Evolutionary conservation across 805 yeast genomes (phyloP).

Genomic region (Lipomyces mesembrius): DNA sequence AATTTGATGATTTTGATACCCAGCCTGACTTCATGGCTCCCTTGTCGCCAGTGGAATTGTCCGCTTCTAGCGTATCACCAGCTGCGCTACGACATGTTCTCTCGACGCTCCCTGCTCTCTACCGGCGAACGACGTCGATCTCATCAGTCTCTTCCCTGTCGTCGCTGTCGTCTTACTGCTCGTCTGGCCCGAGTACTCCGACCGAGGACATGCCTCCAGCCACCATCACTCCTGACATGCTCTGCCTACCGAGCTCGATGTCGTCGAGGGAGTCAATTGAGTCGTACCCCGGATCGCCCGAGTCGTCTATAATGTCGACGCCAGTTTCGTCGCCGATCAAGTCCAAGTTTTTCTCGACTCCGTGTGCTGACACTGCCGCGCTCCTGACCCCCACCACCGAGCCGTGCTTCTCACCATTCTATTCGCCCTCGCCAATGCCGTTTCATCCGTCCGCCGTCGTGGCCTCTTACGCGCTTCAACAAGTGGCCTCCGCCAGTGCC

Average conservation of each 20-base stretch:
- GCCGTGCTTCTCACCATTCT: conserved; percentile 26
- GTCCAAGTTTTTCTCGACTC: conserved; percentile 19
- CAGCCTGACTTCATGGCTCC: background rate
- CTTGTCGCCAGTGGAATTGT: background rate
- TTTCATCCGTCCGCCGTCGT: conserved; percentile 29
- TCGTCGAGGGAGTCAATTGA: conserved; percentile 2
- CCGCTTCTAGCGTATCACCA: background rate
- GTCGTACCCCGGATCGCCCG: conserved; percentile 18
- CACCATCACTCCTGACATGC: conserved; percentile 35
- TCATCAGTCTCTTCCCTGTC: conserved; percentile 15
- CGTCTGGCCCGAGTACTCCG: conserved; percentile 32
- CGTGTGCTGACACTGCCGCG: conserved; percentile 18
- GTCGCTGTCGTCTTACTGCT: conserved; percentile 23
- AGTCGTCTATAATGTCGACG: conserved; percentile 14
- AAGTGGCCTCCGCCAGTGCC: conserved; percentile 22
- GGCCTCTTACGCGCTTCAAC: conserved; percentile 34
- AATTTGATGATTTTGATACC: conserved; percentile 7
- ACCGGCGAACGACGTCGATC: conserved; percentile 22
- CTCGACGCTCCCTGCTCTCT: conserved; percentile 28
- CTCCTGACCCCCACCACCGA: conserved; percentile 27
- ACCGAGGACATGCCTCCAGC: conserved; percentile 30
- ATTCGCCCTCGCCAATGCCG: conserved; percentile 19
- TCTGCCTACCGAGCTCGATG: conserved; percentile 20
- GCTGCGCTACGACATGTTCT: conserved; percentile 27
- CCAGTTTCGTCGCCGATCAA: conserved; percentile 16